phyloP scores from a whole-genome alignment of 139 green algal species.

The Volvox reticuliferus region DNA sequence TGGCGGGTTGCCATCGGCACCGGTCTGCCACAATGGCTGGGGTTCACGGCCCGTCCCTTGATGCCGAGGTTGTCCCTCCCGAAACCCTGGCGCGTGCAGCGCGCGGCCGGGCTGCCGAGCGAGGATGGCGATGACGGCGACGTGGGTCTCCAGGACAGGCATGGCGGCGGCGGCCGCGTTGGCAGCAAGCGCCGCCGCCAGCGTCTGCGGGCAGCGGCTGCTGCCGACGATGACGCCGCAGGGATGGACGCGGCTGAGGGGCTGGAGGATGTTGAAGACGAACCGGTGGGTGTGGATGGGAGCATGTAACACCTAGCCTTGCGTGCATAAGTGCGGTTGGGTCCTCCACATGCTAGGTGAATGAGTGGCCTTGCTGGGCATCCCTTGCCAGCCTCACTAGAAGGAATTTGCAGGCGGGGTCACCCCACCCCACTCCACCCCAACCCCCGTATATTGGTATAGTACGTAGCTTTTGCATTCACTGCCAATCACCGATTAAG shows the following conservation, averaged over 20 bases:
- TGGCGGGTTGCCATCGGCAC: too few species aligned
- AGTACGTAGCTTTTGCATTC: too few species aligned
- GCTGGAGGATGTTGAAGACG: constrained; percentile 23
- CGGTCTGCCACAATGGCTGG: too few species aligned
- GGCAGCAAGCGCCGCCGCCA: constrained; percentile 16
- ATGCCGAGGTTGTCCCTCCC: too few species aligned
- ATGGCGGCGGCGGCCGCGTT: background rate
- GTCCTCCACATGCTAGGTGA: background rate
- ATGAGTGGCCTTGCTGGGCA: background rate
- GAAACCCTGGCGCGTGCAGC: background rate
- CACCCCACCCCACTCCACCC: too few species aligned
- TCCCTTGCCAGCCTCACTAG: too few species aligned
- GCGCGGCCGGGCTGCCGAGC: background rate
- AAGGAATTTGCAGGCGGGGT: too few species aligned
- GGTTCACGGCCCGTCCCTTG: too few species aligned
- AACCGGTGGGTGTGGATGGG: background rate
- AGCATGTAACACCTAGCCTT: too few species aligned
- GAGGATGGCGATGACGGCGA: background rate
- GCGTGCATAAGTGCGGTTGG: background rate
- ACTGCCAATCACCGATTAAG: too few species aligned
- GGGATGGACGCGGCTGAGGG: background rate
- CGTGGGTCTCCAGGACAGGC: background rate
- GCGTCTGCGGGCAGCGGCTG: constrained; percentile 23
- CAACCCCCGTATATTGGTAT: too few species aligned
- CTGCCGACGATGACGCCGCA: background rate